These are phyloP conservation scores for Sabuloglossum arenarium DNA, from an alignment of 495 filamentous ascomycete genomes.

Conservation along the genomic window DNA sequence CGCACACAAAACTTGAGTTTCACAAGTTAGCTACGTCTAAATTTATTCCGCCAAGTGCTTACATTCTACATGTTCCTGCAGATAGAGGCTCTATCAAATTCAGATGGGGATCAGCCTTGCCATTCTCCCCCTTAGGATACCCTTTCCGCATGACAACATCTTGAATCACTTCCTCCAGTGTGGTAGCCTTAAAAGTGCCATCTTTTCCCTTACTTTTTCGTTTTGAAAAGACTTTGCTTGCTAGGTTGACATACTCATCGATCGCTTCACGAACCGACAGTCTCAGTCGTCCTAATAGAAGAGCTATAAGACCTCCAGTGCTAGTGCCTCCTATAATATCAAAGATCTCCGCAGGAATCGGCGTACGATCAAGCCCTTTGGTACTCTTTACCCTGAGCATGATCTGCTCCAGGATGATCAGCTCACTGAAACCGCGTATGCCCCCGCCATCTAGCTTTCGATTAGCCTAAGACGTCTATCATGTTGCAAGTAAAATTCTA, in stretches of 20 bases:
- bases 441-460: not conserved
- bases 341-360: not conserved
- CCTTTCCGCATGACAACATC: too few relatives aligned
- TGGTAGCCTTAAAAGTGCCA: not conserved
- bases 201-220: not conserved
- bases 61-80: too few relatives aligned
- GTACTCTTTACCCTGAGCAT: not conserved
- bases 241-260: not conserved
- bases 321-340: not conserved
- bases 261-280: not conserved
- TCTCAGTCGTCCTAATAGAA: not conserved
- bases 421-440: not conserved
- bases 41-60: too few relatives aligned
- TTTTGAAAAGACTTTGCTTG: not conserved
- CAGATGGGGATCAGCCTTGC: too few relatives aligned
- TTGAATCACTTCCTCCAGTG: not conserved
- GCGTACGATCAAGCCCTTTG: not conserved
- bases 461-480: too few relatives aligned
- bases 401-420: not conserved
- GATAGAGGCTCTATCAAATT: too few relatives aligned
- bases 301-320: not conserved
- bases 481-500: too few relatives aligned
- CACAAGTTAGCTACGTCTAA: too few relatives aligned
- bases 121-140: too few relatives aligned
- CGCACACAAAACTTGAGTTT: not conserved